Evolutionary conservation across 2,329 filamentous ascomycete genomes (phyloP).

Genomic region (Diaporthe caulivora): DNA sequence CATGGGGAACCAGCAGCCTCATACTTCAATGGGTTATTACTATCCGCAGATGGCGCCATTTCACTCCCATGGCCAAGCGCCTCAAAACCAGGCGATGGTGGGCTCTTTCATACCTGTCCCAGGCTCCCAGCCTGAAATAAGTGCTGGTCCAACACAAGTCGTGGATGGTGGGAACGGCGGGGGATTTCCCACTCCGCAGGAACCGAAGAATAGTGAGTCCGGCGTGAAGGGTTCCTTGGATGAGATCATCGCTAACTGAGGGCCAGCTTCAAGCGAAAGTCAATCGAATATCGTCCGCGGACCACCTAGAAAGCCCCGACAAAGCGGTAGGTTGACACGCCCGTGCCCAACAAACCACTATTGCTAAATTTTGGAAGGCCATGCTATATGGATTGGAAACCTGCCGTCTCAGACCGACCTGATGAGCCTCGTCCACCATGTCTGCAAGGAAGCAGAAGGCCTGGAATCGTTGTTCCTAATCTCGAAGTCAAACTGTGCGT

Average conservation of each 20-base stretch:
- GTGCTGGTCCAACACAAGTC: slow-evolving; percentile 40
- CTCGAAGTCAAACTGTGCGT: slow-evolving; percentile 96
- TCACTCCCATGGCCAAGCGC: slow-evolving; percentile 47
- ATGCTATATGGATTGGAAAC: slow-evolving; percentile 97
- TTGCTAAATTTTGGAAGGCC: slow-evolving; percentile 63
- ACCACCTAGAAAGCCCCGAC: slow-evolving; percentile 68
- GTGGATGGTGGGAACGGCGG: slow-evolving; percentile 33
- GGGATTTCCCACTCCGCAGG: slow-evolving; percentile 29
- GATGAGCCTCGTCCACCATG: slow-evolving; percentile 89
- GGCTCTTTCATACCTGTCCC: slow-evolving; percentile 51
- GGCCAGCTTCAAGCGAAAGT: slow-evolving; percentile 43
- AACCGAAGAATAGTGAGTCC: slow-evolving; percentile 39
- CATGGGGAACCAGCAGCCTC: slow-evolving; percentile 54
- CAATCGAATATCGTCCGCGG: slow-evolving; percentile 62
- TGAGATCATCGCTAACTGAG: slow-evolving; percentile 17
- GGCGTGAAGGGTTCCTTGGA: neutral
- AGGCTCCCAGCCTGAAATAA: slow-evolving; percentile 44
- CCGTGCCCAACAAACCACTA: neutral
- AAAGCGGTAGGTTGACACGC: slow-evolving; percentile 67
- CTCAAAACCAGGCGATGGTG: slow-evolving; percentile 50
- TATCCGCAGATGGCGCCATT: slow-evolving; percentile 57
- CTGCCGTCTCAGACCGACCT: slow-evolving; percentile 86
- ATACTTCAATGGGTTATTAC: slow-evolving; percentile 55
- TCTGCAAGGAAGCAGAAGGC: slow-evolving; percentile 81
- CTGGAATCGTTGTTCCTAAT: slow-evolving; percentile 94